These are phyloP conservation scores for Suillus hirtellus DNA, from an alignment of 768 basidiomycete genomes.

Conservation along the genomic window DNA sequence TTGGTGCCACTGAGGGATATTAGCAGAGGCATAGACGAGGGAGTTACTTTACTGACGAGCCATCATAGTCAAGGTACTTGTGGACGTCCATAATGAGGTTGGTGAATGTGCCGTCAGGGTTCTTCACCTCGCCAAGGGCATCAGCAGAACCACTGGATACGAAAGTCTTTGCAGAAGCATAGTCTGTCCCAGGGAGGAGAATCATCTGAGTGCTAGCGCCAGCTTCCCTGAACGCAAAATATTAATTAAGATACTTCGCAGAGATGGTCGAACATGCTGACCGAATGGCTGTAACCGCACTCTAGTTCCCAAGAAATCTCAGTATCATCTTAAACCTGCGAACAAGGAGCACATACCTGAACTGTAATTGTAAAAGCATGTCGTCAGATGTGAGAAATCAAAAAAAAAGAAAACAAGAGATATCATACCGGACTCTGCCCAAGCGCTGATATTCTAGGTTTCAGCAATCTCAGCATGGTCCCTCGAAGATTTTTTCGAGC, in stretches of 20 bases:
- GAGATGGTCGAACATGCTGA: constrained; percentile 41
- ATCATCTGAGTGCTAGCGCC: constrained; percentile 57
- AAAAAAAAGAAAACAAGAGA: not conserved
- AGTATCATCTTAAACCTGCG: not conserved
- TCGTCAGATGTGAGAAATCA: not conserved
- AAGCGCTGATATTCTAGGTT: constrained; percentile 37
- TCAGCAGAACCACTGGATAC: constrained; percentile 51
- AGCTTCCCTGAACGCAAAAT: not conserved
- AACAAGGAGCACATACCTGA: not conserved
- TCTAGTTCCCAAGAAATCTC: constrained; percentile 39
- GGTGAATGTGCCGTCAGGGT: constrained; percentile 45
- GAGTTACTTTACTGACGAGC: constrained; percentile 36
- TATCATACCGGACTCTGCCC: constrained; percentile 40
- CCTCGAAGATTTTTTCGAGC: too few species aligned
- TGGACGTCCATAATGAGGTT: constrained; percentile 62
- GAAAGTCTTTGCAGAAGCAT: constrained; percentile 53
- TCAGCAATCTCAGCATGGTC: not conserved
- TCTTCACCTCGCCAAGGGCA: constrained; percentile 45
- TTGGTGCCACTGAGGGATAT: constrained; percentile 35
- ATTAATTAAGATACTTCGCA: not conserved
- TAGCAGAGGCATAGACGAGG: not conserved
- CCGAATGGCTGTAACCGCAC: constrained; percentile 64
- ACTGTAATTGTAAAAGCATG: not conserved
- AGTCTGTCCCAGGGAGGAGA: constrained; percentile 60
- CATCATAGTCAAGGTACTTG: constrained; percentile 60